Base-by-base conservation (phyloP, 192 early-diverging fungal species). In the Coemansia sp. region DNA sequence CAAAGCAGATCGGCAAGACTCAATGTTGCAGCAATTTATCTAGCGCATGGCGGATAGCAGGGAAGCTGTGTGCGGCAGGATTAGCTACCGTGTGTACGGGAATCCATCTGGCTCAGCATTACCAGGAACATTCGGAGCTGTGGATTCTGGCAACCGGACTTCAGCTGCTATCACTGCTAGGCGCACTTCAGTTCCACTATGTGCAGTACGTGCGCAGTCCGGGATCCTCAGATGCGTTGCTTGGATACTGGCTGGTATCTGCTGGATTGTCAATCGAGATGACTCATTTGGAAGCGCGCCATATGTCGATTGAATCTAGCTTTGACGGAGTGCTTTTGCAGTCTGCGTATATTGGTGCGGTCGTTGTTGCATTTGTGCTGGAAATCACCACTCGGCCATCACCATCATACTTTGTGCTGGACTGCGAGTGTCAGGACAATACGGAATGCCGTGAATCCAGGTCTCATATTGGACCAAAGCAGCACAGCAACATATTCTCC, bases 221-320 rank as follows among this genome's bases (percentile, higher is more conserved):
- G 17, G 11, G 38, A 14, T 6, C 63, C 22, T 71, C 63, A 2
- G 62, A 63, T 29, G 50, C 37, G 4, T 38, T 71, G 63, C 58
- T 71, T n/a, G 24, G 56, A 2, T 71, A 65, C 35, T 71, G 69
- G 69, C 63, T 59, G 14, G 41, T 49, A 47, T 57, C 67, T 2
- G 37, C 47, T 14, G 22, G 45, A 22, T 7, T 63, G 15, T 45
- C 53, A 38, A 38, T 63, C 11, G 51, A 35, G 47, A 55, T 41
- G 39, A 27, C 53, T n/a, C 62, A 52, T 14, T 14, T 9, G 21
- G 57, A 58, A 24, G 57, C 57, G 19, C 37, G 57, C 2, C 57
- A 58, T 43, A 27, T 43, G 41, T 45, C 22, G 2, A 25, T 14
- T 7, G 56, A 2, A 43, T 4, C 19, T 3, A 27, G 43, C 5